Evolutionary conservation across 768 basidiomycete genomes (phyloP).

Genomic region (Amanita muscaria): DNA sequence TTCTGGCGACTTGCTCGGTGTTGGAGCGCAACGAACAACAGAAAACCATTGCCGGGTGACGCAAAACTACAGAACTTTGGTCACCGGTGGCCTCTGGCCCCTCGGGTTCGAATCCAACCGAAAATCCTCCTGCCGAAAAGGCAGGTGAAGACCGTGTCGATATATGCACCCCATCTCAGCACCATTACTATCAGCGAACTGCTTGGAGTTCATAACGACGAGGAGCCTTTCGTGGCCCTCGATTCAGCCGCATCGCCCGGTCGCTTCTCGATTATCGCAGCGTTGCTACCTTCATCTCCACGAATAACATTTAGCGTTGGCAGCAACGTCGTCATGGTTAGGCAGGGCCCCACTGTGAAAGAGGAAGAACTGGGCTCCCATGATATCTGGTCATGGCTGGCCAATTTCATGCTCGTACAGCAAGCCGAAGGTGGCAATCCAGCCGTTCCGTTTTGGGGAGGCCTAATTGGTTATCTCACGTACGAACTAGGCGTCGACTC

Average conservation of each 20-base stretch:
- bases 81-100: constrained; percentile 48
- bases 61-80: constrained; percentile 31
- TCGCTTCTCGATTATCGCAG: constrained; percentile 63
- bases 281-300: constrained; percentile 41
- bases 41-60: constrained; percentile 35
- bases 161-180: constrained; percentile 36
- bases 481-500: constrained; percentile 69
- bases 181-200: constrained; percentile 48
- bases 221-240: constrained; percentile 57
- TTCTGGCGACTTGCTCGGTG: constrained; percentile 62
- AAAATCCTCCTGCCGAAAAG: constrained; percentile 14
- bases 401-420: constrained; percentile 52
- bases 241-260: constrained; percentile 76
- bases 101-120: constrained; percentile 18
- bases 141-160: constrained; percentile 24
- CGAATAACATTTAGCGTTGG: constrained; percentile 51
- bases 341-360: constrained; percentile 24
- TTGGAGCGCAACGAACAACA: constrained; percentile 39
- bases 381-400: constrained; percentile 71
- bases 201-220: constrained; percentile 50
- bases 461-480: constrained; percentile 67
- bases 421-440: constrained; percentile 38
- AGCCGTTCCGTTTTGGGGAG: constrained; percentile 76
- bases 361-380: constrained; percentile 35
- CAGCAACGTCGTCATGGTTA: constrained; percentile 39